Conservation (phyloP, 2,329 filamentous ascomycete genomes). For the Aureobasidium pullulans region DNA sequence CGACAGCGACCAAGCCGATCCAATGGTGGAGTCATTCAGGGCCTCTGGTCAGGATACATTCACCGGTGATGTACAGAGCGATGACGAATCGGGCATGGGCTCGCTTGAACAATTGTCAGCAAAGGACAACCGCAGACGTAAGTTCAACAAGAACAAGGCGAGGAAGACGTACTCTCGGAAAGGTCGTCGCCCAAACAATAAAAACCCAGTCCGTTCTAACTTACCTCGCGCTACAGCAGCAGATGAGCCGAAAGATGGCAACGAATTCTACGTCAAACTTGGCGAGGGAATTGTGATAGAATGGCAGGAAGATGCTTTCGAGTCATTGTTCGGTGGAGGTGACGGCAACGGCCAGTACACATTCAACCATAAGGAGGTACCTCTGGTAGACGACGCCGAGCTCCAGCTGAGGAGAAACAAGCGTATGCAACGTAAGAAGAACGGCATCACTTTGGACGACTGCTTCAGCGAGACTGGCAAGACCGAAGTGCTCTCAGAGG, state of each 20-base stretch:
- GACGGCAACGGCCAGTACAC: slow-evolving; percentile 54
- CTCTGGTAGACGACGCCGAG: slow-evolving; percentile 49
- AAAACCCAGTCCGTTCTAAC: slow-evolving; percentile 5
- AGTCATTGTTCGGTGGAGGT: slow-evolving; percentile 56
- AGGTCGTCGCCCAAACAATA: slow-evolving; percentile 9
- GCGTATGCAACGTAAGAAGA: slow-evolving; percentile 59
- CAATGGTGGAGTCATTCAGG: slow-evolving; percentile 3
- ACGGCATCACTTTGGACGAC: slow-evolving; percentile 77
- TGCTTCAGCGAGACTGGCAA: slow-evolving; percentile 93
- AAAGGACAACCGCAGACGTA: slow-evolving; percentile 10
- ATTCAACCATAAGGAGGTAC: slow-evolving; percentile 47
- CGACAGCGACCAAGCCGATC: slow-evolving; percentile 21
- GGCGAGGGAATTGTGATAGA: slow-evolving; percentile 83
- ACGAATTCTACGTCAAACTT: slow-evolving; percentile 51
- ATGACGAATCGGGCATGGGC: slow-evolving; percentile 11
- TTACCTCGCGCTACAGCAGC: slow-evolving; percentile 26
- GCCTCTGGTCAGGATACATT: not conserved
- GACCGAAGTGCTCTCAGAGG: slow-evolving; percentile 85
- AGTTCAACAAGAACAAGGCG: slow-evolving; percentile 10
- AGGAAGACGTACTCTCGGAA: slow-evolving; percentile 22
- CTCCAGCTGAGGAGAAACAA: slow-evolving; percentile 56
- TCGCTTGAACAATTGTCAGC: slow-evolving; percentile 13
- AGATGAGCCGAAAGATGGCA: slow-evolving; percentile 14
- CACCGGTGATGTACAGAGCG: slow-evolving; percentile 15
- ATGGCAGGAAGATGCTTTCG: slow-evolving; percentile 66